Conservation (phyloP, 345 rosid genomes). For the Lepidium sativum region DNA sequence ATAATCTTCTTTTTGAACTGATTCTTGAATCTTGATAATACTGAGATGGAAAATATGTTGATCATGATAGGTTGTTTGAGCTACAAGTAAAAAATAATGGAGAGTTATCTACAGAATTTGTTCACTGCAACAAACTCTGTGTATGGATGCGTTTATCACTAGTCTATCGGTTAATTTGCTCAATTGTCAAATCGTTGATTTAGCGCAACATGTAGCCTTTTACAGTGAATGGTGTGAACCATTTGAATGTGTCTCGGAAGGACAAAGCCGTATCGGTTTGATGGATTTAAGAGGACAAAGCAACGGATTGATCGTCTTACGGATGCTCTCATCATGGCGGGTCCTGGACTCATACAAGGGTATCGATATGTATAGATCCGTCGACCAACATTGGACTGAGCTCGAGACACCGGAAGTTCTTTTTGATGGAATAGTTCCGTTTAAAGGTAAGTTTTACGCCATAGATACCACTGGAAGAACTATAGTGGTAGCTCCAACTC, state of each 20-base stretch:
- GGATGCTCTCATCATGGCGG: not conserved
- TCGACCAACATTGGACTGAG: conserved; percentile 7
- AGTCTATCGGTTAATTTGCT: conserved; percentile 2
- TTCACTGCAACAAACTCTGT: not conserved
- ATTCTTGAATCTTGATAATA: conserved; percentile 3
- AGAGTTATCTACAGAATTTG: not conserved
- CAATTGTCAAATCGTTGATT: not conserved
- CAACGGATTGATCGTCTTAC: not conserved
- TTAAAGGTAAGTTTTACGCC: conserved; percentile 7
- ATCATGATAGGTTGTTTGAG: conserved; percentile 4
- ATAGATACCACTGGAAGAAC: conserved; percentile 3
- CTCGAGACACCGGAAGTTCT: not conserved
- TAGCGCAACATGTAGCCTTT: conserved; percentile 12
- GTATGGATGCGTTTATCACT: not conserved
- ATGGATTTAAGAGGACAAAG: not conserved
- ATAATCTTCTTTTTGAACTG: not conserved
- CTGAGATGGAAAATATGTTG: not conserved
- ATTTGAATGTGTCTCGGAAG: not conserved
- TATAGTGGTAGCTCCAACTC: conserved; percentile 5
- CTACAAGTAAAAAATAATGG: conserved; percentile 2
- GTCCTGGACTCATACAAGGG: not conserved
- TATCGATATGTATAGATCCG: not conserved
- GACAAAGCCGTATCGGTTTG: not conserved
- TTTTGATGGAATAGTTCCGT: not conserved
- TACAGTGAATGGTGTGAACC: not conserved